Evolutionary conservation across 129 eudicot genomes (phyloP), one percentile per base, ranked within the genome.

Genomic region (Artemisia annua): DNA sequence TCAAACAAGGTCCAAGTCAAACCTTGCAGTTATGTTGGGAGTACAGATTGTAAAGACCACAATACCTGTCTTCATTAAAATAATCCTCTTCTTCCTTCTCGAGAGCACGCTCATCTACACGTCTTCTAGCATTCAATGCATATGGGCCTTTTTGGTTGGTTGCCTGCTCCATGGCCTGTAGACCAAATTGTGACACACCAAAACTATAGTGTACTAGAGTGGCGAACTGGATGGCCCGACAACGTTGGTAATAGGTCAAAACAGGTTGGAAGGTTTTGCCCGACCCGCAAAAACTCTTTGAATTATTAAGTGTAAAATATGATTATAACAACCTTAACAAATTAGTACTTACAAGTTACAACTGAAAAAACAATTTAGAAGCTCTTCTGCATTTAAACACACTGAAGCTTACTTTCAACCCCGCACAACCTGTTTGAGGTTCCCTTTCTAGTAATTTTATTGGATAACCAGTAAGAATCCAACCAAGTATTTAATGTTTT

Each of bases 11-110:
- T 30, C 68, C 51, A 57, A 56, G 48, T 44, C 53, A 57, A 20
- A 55, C 66, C 26, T 76, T 13, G 52, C 66, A 39, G 24, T 55
- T 26, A 39, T 7, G 43, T 39, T 35, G 51, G 60, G n/a, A 71
- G 63, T 19, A 48, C 50, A 57, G 3, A 20, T 2, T 30, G 64
- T 55, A 55, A 11, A 11, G 43, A 48, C 43, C 58, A 15, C 71
- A 66, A 50, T 54, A 90, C 98, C 98, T 94, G 78, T 88, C 96
- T 69, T 86, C 93, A 24, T 94, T 94, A 81, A 94, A 94, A 78
- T 94, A 94, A 63, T 90, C 97, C 78, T 94, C 97, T 84, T 94
- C 98, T 78, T 94, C 98, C 76, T 94, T 94, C 78, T 94, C 98
- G 68, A 86, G 77, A 44, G 93, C 97, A 61, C 96, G 96, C 48